Evolutionary conservation across 345 rosid genomes (phyloP).

Genomic region (Psidium friedrichsthalianum): DNA sequence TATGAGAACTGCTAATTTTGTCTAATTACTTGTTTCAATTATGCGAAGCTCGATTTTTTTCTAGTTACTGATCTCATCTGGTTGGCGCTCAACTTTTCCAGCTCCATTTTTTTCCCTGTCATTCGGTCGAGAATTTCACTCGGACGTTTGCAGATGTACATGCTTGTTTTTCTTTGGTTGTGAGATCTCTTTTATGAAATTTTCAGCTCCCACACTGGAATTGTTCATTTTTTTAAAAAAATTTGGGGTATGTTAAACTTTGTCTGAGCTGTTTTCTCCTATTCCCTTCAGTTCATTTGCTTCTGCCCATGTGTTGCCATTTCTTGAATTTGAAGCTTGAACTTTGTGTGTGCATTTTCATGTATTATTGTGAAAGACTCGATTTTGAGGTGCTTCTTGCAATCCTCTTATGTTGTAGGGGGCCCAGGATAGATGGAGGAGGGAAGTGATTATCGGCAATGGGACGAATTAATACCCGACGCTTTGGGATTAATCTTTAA

Average conservation of each 20-base stretch:
- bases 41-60: background rate
- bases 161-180: background rate
- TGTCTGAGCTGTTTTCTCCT: background rate
- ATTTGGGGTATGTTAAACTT: background rate
- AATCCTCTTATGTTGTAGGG: background rate
- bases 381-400: background rate
- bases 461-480: constrained; percentile 91
- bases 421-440: constrained; percentile 24
- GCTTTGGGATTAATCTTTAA: constrained; percentile 75
- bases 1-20: background rate
- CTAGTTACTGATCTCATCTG: background rate
- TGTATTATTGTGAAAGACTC: background rate
- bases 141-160: background rate
- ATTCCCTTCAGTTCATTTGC: background rate
- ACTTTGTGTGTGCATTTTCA: background rate
- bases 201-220: background rate
- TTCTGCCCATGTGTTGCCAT: background rate
- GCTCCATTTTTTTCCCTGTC: background rate
- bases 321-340: background rate
- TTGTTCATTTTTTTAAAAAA: background rate
- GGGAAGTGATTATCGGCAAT: constrained; percentile 36
- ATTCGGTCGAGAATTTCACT: background rate
- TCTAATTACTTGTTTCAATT: background rate
- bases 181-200: background rate
- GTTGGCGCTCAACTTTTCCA: background rate